Percentiles rank a stretch among this genome's conserved stretches.
Evolutionary conservation across 768 basidiomycete genomes (phyloP).

Genomic region (Pleurotus salmoneostramineus): DNA sequence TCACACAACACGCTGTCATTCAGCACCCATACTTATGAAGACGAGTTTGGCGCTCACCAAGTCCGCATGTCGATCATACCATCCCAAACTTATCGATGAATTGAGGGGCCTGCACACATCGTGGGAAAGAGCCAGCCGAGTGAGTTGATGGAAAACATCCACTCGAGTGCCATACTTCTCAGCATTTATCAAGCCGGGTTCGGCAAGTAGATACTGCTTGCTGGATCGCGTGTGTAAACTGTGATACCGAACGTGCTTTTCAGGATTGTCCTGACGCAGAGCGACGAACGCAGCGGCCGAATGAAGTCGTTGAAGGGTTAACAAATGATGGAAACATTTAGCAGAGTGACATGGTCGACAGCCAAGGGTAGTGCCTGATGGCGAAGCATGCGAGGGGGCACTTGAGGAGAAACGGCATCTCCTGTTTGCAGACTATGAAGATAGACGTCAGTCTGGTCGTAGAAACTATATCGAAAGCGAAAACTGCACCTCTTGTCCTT

Average conservation of each 20-base stretch:
- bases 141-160: constrained; percentile 31
- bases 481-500: too few relatives aligned
- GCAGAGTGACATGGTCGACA: constrained; percentile 39
- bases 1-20: not conserved
- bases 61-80: constrained; percentile 47
- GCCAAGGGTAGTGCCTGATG: constrained; percentile 17
- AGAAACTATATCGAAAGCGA: not conserved
- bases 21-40: not conserved
- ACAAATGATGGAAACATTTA: constrained; percentile 35
- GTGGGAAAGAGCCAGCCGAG: constrained; percentile 45
- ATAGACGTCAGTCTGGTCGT: not conserved
- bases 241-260: not conserved
- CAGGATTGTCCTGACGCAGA: constrained; percentile 17
- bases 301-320: constrained; percentile 30
- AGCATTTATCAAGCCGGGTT: constrained; percentile 12
- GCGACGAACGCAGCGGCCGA: constrained; percentile 31
- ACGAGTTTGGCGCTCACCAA: not conserved
- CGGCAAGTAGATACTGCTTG: not conserved
- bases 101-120: constrained; percentile 44
- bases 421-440: constrained; percentile 6
- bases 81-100: constrained; percentile 42
- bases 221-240: constrained; percentile 23
- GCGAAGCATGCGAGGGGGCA: constrained; percentile 16
- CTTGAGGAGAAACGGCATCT: constrained; percentile 10
- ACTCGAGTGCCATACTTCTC: constrained; percentile 30